Base-by-base conservation (phyloP, 2,329 filamentous ascomycete genomes). In the Penicillium capsulatum region DNA sequence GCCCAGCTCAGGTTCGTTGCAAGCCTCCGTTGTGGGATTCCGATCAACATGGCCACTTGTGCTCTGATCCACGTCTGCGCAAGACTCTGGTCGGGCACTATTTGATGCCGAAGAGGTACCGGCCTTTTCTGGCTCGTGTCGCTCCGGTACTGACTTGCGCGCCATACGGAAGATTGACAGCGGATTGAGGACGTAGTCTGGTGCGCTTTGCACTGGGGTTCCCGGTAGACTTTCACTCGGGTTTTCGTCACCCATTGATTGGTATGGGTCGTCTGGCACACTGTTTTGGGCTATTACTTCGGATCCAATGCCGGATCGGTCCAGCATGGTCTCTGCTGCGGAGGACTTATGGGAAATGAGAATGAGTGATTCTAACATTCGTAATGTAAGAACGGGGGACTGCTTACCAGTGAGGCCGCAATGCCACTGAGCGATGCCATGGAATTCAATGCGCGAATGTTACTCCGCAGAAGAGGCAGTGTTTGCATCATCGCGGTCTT, bases 131-230 rank as follows among this genome's bases (percentile, higher is more conserved):
- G 50, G 51, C 5, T 52, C 54, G 31, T 57, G 53, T 33, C 48
- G 29, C 36, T 57, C 54, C 2, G 50, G 49, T 8, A 57, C 53
- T 7, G 49, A 47, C 34, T 53, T 56, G 10, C 54, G 46, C 2
- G 54, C 53, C 45, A 57, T 49, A 16, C 53, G 47, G 22, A 50
- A 57, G 11, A 57, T 57, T 5, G 54, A 55, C 9, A 57, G 20
- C 1, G 54, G 54, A 19, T 57, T 55, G 2, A 57, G 46, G 9
- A 57, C 54, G 15, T 57, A 55, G 17, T 55, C 54, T 3, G 54
- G 54, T 3, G 48, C 47, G 19, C 47, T 53, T 40, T 53, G 50
- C 3, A 43, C 27, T 2, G 50, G 50, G 1, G 46, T 46, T 2
- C 37, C 45, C 3, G 44, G 42, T 6, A 40, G 17, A 29, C 36